Evolutionary conservation across 1,139 yeast genomes (phyloP).

Genomic region (Citeromyces hawaiiensis): DNA sequence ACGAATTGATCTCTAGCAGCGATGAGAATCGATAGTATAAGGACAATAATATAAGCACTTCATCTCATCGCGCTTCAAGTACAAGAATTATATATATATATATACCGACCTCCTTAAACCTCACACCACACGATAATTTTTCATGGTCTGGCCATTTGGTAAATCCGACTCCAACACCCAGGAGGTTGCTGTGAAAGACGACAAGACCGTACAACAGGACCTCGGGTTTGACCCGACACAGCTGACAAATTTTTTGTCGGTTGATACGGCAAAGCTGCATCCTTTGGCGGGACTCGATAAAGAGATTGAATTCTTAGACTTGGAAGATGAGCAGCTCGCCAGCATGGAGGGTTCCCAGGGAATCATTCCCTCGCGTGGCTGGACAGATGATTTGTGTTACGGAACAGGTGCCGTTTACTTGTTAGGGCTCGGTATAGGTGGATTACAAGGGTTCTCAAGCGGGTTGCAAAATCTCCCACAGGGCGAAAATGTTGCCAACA

Average conservation of each 20-base stretch:
- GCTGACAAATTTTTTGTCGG: constrained; percentile 49
- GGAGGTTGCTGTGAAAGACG: constrained; percentile 1
- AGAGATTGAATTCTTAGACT: constrained; percentile 80
- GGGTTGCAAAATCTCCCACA: constrained; percentile 65
- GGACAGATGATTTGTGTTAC: constrained; percentile 95
- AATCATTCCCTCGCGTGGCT: constrained; percentile 84
- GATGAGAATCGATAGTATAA: no score
- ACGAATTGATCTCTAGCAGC: no score
- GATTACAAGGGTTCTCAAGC: constrained; percentile 76
- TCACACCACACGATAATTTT: constrained; percentile 1
- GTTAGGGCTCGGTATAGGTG: constrained; percentile 67
- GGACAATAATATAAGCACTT: no score
- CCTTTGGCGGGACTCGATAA: constrained; percentile 89
- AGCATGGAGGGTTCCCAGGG: constrained; percentile 81
- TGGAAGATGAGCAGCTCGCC: constrained; percentile 72
- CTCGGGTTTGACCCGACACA: constrained; percentile 60
- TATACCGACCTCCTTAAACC: neutral
- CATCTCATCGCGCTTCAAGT: no score
- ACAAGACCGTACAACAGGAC: constrained; percentile 1
- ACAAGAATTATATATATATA: no score
- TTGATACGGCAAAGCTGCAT: constrained; percentile 68
- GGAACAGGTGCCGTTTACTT: constrained; percentile 95
- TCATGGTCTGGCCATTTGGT: constrained; percentile 5
- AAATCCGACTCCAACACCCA: constrained; percentile 1
- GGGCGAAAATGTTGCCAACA: constrained; percentile 43